Conservation (phyloP, 2,329 filamentous ascomycete genomes). For the Fusarium sp. region DNA sequence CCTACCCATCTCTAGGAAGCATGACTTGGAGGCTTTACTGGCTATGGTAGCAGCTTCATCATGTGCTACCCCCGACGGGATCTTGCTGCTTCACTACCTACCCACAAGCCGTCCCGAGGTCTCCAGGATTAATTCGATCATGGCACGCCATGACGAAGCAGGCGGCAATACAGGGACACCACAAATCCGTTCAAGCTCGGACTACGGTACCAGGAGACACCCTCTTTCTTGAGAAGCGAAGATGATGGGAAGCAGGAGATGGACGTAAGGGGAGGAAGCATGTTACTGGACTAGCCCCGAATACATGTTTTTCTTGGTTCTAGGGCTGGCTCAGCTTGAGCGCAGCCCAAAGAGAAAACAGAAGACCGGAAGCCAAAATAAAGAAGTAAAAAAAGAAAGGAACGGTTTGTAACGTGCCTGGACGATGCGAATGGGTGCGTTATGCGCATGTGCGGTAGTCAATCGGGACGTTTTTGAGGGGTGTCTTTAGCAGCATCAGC, state of each 20-base stretch:
- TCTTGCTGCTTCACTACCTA: conserved; percentile 28
- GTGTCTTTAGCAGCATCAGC: conserved; percentile 42
- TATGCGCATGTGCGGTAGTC: conserved; percentile 43
- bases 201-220: conserved; percentile 22
- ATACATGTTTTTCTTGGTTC: conserved; percentile 7
- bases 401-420: conserved; percentile 48
- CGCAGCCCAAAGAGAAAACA: conserved; percentile 25
- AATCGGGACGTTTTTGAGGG: conserved; percentile 32
- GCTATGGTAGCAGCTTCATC: conserved; percentile 34
- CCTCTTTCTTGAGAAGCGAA: conserved; percentile 29
- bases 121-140: conserved; percentile 35
- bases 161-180: conserved; percentile 34
- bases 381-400: conserved; percentile 33
- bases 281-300: conserved; percentile 13
- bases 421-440: conserved; percentile 42
- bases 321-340: conserved; percentile 25
- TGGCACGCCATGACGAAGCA: conserved; percentile 22
- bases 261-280: conserved; percentile 21
- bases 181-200: conserved; percentile 14
- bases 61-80: conserved; percentile 30
- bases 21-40: conserved; percentile 37
- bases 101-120: conserved; percentile 32
- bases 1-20: conserved; percentile 25
- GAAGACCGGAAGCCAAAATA: conserved; percentile 10
- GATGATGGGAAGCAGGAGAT: conserved; percentile 21